A percentile compares a stretch with the other conserved stretches of the same genome.
phyloP scores from a whole-genome alignment of 768 basidiomycete species.

The Collybia sordida region DNA sequence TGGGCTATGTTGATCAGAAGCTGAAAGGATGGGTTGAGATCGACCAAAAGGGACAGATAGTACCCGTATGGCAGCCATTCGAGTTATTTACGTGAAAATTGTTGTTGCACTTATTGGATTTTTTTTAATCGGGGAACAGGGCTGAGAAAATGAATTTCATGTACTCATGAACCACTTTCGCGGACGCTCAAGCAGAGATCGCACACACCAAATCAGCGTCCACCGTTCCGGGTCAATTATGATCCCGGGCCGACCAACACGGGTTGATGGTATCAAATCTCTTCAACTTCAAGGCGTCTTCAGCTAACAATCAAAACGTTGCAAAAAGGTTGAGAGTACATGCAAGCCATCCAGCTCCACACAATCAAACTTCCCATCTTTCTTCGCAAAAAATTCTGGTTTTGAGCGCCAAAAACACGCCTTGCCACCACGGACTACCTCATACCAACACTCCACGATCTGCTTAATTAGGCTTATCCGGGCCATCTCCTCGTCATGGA shows the following conservation, averaged over 20 bases:
- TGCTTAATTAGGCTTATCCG: background rate
- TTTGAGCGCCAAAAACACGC: background rate
- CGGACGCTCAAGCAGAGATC: too few species aligned
- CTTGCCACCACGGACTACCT: background rate
- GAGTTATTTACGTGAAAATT: constrained; percentile 41
- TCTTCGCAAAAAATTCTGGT: background rate
- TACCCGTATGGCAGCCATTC: constrained; percentile 61
- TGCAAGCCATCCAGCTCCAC: too few species aligned
- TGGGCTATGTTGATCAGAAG: constrained; percentile 46
- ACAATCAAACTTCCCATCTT: background rate
- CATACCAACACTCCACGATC: background rate
- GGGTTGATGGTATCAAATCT: too few species aligned
- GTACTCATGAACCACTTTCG: too few species aligned
- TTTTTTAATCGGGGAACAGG: background rate
- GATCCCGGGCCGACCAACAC: too few species aligned
- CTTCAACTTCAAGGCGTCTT: too few species aligned
- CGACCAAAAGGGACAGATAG: constrained; percentile 54
- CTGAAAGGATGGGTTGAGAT: constrained; percentile 62
- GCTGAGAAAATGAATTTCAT: too few species aligned
- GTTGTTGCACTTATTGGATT: background rate
- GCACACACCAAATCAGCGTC: too few species aligned
- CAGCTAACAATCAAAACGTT: background rate
- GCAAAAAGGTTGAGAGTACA: too few species aligned
- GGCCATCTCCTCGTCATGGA: too few species aligned
- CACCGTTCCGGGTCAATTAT: too few species aligned